A percentile compares a stretch with the other conserved stretches of the same genome.
Conservation (phyloP, 352 stramenopile species). For the Porosira glacialis region DNA sequence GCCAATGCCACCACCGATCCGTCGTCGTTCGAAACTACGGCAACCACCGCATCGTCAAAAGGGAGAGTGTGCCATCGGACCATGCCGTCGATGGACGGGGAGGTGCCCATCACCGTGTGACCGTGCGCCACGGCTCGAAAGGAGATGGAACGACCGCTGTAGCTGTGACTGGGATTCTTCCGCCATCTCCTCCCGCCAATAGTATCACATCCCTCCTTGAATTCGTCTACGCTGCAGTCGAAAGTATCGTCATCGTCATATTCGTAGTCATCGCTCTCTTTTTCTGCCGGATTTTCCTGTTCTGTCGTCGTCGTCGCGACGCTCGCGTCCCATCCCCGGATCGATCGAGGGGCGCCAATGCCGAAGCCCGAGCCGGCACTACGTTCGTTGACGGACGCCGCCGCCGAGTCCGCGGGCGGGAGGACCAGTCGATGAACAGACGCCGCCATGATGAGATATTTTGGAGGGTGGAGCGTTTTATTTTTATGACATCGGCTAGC, state of each 20-base stretch:
- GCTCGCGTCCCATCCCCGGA: conserved; percentile 24
- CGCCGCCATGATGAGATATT: conserved; percentile 21
- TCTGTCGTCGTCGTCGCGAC: no score
- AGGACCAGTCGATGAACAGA: conserved; percentile 22
- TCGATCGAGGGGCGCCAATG: conserved; percentile 1
- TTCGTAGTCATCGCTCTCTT: conserved; percentile 2
- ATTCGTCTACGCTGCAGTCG: background rate
- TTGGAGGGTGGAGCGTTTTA: background rate
- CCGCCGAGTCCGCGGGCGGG: no score
- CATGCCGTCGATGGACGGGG: conserved; percentile 4
- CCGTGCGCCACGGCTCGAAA: conserved; percentile 33
- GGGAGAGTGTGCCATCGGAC: conserved; percentile 47
- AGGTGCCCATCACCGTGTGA: conserved; percentile 21
- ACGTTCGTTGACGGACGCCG: background rate
- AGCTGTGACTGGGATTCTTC: no score
- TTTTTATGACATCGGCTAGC: no score
- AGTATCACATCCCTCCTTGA: background rate
- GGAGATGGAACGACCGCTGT: no score
- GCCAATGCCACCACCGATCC: conserved; percentile 59
- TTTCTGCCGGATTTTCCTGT: background rate
- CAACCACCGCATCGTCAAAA: conserved; percentile 40
- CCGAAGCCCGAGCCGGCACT: conserved; percentile 1
- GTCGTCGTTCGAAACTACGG: conserved; percentile 52
- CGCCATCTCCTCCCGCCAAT: no score
- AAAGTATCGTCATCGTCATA: background rate